Evolutionary conservation across 495 filamentous ascomycete genomes (phyloP).

Genomic region (Bryoglossum gracile): DNA sequence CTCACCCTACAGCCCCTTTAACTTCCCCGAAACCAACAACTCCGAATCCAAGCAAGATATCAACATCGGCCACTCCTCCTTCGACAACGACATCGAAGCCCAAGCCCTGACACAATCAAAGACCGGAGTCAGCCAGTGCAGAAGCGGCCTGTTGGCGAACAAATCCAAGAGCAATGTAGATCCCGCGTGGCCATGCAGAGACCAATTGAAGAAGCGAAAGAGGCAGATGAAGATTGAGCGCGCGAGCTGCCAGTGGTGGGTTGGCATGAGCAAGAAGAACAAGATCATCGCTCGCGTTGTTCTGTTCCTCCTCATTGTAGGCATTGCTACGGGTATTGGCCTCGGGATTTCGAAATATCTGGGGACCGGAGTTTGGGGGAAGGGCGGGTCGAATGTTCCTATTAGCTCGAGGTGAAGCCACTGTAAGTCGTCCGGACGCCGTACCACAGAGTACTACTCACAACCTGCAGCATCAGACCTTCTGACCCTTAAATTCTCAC

Average conservation of each 20-base stretch:
- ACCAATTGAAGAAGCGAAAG: conserved; percentile 14
- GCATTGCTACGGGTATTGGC: conserved; percentile 51
- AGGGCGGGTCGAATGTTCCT: conserved; percentile 3
- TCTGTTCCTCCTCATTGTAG: conserved; percentile 51
- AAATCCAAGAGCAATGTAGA: conserved; percentile 4
- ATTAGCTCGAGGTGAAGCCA: conserved; percentile 2
- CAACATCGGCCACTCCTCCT: conserved; percentile 5
- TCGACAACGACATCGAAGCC: conserved; percentile 33
- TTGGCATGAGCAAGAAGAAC: conserved; percentile 41
- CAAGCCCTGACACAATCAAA: conserved; percentile 14
- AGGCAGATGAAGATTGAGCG: conserved; percentile 19
- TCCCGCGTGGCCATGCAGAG: conserved; percentile 33
- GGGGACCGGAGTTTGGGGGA: conserved; percentile 48
- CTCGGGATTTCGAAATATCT: conserved; percentile 56
- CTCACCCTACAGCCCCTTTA: neutral
- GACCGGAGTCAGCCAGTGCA: conserved; percentile 20
- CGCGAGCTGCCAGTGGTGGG: conserved; percentile 28
- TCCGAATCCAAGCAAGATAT: conserved; percentile 11
- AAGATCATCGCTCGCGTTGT: conserved; percentile 43
- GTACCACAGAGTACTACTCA: no score
- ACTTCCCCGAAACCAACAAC: neutral
- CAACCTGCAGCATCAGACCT: no score
- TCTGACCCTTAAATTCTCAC: no score
- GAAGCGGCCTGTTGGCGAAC: conserved; percentile 23
- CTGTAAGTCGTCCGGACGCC: conserved; percentile 2